A percentile compares a stretch with the other conserved stretches of the same genome.
These are phyloP conservation scores for Oryza australiensis DNA, from an alignment of 176 grass and related monocot genomes.

Conservation along the genomic window DNA sequence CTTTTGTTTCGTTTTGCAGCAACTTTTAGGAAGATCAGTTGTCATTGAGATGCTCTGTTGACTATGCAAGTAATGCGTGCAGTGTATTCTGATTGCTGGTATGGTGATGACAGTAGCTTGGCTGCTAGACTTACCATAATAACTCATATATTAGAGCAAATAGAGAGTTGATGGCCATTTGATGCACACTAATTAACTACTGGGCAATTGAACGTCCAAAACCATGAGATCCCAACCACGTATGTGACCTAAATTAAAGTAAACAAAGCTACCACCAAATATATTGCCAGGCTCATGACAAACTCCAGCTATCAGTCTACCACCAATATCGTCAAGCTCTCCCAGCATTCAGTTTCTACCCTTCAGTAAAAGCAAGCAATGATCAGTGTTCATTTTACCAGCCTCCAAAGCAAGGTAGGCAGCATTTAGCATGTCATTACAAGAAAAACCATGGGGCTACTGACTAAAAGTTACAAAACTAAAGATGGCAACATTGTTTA, in stretches of 20 bases:
- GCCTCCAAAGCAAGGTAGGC: not conserved
- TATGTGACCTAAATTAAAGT: no score
- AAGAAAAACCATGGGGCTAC: not conserved
- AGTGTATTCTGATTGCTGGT: not conserved
- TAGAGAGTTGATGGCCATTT: not conserved
- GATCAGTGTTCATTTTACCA: not conserved
- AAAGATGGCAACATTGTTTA: not conserved
- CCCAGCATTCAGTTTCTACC: not conserved
- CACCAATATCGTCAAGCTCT: not conserved
- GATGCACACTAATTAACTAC: not conserved
- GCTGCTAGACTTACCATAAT: not conserved
- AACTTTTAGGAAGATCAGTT: not conserved
- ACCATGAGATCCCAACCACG: not conserved
- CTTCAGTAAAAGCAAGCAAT: not conserved
- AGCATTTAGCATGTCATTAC: not conserved
- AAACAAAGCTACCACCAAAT: no score
- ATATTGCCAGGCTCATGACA: not conserved
- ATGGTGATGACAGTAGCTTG: not conserved
- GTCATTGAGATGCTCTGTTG: not conserved
- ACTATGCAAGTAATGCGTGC: not conserved
- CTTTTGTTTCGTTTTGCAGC: not conserved
- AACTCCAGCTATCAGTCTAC: not conserved
- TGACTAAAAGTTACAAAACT: not conserved
- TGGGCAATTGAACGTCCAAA: not conserved
- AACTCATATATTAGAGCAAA: not conserved